These are phyloP conservation scores for Ogataea salicorniae DNA, from an alignment of 805 yeast species.

Conservation along the genomic window DNA sequence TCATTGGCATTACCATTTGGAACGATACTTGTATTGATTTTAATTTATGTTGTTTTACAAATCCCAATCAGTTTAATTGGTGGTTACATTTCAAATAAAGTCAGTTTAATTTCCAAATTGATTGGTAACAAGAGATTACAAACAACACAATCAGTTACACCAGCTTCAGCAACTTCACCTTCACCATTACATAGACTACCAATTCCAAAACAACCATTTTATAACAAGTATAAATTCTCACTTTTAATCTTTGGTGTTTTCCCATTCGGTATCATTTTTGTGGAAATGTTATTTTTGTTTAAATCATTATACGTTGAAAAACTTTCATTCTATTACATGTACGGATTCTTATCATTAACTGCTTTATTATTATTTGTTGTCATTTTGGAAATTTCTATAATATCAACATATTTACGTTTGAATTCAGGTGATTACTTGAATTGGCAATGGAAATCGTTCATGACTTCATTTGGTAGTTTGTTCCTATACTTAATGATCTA, in stretches of 20 bases:
- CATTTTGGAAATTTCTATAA: slow-evolving; percentile 65
- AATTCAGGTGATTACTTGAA: slow-evolving; percentile 42
- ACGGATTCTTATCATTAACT: slow-evolving; percentile 68
- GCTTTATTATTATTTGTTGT: slow-evolving; percentile 54
- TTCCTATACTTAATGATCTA: slow-evolving; percentile 67
- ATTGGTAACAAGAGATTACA: slow-evolving; percentile 8
- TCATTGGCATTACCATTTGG: slow-evolving; percentile 77
- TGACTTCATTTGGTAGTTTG: slow-evolving; percentile 61
- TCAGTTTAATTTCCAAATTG: slow-evolving; percentile 17
- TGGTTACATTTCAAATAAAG: slow-evolving; percentile 40
- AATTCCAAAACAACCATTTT: slow-evolving; percentile 33
- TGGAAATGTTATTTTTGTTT: slow-evolving; percentile 67
- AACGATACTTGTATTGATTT: slow-evolving; percentile 56
- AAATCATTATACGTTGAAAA: slow-evolving; percentile 78
- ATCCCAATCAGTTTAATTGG: slow-evolving; percentile 74
- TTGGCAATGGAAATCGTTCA: slow-evolving; percentile 85
- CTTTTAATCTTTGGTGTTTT: slow-evolving; percentile 57
- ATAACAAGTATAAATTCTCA: slow-evolving; percentile 29
- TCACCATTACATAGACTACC: too few species aligned
- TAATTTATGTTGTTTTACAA: slow-evolving; percentile 58
- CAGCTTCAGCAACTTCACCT: too few species aligned
- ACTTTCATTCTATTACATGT: slow-evolving; percentile 72
- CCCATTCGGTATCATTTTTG: slow-evolving; percentile 78
- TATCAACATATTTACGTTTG: slow-evolving; percentile 61
- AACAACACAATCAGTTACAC: slow-evolving; percentile 12